A percentile compares a stretch with the other conserved stretches of the same genome.
phyloP scores from a whole-genome alignment of 352 stramenopile species.

The Pythium phragmiticola region DNA sequence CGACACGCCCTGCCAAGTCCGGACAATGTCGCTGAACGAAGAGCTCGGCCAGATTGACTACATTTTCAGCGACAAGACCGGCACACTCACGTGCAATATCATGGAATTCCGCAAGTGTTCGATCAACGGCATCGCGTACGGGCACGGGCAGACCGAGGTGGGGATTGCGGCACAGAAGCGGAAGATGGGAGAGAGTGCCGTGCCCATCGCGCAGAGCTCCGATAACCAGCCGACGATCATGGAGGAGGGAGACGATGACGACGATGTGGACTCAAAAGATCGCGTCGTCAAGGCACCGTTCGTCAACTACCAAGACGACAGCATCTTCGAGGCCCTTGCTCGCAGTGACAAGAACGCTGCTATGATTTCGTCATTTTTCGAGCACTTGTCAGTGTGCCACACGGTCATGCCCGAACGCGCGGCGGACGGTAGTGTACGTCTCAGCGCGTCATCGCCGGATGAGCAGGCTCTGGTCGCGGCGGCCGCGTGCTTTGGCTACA shows the following conservation, averaged over 20 bases:
- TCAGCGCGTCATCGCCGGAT: slow-evolving; percentile 91
- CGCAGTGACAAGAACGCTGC: slow-evolving; percentile 49
- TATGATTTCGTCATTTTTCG: slow-evolving; percentile 74
- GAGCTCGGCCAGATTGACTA: slow-evolving; percentile 97
- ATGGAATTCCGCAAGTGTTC: slow-evolving; percentile 97
- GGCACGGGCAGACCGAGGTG: slow-evolving; percentile 83
- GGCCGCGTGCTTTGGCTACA: slow-evolving; percentile 81
- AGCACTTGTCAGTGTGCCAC: slow-evolving; percentile 91
- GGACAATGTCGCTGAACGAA: slow-evolving; percentile 93
- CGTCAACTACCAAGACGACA: slow-evolving; percentile 87
- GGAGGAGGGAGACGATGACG: slow-evolving; percentile 38
- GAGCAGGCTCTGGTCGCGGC: slow-evolving; percentile 88
- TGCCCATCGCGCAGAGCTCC: slow-evolving; percentile 22
- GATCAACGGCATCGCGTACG: slow-evolving; percentile 89
- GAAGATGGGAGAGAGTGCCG: slow-evolving; percentile 42
- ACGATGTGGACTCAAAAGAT: slow-evolving; percentile 26
- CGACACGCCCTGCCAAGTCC: slow-evolving; percentile 92
- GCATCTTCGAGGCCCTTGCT: slow-evolving; percentile 54
- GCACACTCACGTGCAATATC: slow-evolving; percentile 99
- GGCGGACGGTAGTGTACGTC: slow-evolving; percentile 73
- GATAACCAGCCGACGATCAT: slow-evolving; percentile 26
- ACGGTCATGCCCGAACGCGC: slow-evolving; percentile 97
- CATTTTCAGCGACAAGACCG: slow-evolving; percentile 99
- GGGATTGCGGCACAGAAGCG: slow-evolving; percentile 71
- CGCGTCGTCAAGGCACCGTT: slow-evolving; percentile 72